Evolutionary conservation across 2,329 filamentous ascomycete species (phyloP).

Genomic region (Aspergillus phoenicis): DNA sequence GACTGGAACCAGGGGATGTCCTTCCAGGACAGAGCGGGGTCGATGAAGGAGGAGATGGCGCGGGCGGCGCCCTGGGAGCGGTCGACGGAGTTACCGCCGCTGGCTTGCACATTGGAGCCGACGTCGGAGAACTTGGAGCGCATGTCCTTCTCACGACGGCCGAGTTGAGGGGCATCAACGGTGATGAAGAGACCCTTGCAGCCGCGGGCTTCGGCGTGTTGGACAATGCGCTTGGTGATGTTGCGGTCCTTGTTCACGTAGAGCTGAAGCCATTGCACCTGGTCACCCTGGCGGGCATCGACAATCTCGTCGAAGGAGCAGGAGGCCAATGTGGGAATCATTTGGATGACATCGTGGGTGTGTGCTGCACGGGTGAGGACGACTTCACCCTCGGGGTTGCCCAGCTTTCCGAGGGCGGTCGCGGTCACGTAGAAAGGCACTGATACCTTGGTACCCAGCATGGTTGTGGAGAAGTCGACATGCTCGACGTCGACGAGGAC

Average conservation of each 20-base stretch:
- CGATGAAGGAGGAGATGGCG: slow-evolving; percentile 95
- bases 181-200: slow-evolving; percentile 98
- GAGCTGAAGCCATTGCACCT: slow-evolving; percentile 95
- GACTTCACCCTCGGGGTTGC: slow-evolving; percentile 91
- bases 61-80: slow-evolving; percentile 88
- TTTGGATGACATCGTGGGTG: slow-evolving; percentile 90
- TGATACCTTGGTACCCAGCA: slow-evolving; percentile 83
- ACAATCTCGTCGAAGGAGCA: slow-evolving; percentile 98
- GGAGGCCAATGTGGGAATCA: slow-evolving; percentile 96
- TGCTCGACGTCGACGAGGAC: slow-evolving; percentile 87
- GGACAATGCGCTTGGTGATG: slow-evolving; percentile 85
- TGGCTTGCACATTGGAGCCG: slow-evolving; percentile 77
- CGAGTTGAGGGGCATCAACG: slow-evolving; percentile 93
- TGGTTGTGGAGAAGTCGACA: slow-evolving; percentile 84
- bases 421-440: slow-evolving; percentile 97
- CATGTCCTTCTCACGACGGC: slow-evolving; percentile 97
- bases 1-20: slow-evolving; percentile 91
- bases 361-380: slow-evolving; percentile 80
- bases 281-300: slow-evolving; percentile 75
- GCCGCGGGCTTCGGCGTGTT: slow-evolving; percentile 87
- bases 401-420: slow-evolving; percentile 92
- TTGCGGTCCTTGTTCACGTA: slow-evolving; percentile 95
- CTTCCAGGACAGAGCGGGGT: slow-evolving; percentile 88
- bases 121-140: slow-evolving; percentile 84
- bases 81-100: slow-evolving; percentile 69